phyloP scores from a whole-genome alignment of 805 yeast genomes.

The Jamesozyma rosinii region DNA sequence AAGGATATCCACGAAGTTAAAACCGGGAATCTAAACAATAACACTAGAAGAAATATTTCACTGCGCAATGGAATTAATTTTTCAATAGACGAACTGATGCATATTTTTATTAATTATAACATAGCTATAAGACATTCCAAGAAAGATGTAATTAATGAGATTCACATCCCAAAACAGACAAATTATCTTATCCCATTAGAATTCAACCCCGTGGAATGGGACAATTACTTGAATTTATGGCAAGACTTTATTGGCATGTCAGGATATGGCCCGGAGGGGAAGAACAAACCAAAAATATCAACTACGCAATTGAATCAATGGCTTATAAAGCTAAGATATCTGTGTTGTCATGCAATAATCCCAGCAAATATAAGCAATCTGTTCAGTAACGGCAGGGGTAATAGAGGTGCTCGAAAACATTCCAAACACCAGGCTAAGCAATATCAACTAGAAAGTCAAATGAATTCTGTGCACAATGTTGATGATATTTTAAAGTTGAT shows the following conservation, averaged over 20 bases:
- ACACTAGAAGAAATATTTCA: conserved; percentile 2
- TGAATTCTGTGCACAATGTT: conserved; percentile 29
- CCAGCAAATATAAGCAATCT: conserved; percentile 13
- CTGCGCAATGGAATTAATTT: conserved; percentile 17
- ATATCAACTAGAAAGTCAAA: conserved; percentile 3
- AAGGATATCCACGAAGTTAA: conserved; percentile 4
- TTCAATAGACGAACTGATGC: conserved; percentile 36
- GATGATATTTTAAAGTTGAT: conserved; percentile 61
- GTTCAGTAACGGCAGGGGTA: background rate
- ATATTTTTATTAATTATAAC: conserved; percentile 47
- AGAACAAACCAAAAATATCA: conserved; percentile 45
- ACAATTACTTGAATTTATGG: conserved; percentile 61
- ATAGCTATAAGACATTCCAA: conserved; percentile 67
- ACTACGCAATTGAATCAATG: conserved; percentile 53
- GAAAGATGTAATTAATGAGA: conserved; percentile 67
- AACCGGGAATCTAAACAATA: background rate
- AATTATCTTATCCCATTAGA: conserved; percentile 62
- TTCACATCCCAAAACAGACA: conserved; percentile 68
- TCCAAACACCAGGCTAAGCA: background rate
- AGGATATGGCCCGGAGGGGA: conserved; percentile 40
- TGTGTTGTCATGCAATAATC: conserved; percentile 69
- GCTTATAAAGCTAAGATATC: conserved; percentile 60
- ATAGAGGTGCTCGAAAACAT: background rate
- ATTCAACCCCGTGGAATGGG: conserved; percentile 76
- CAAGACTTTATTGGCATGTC: conserved; percentile 50